Evolutionary conservation across 345 rosid species (phyloP), one percentile per base, ranked within the genome.

Genomic region (Eutrema yunnanense): DNA sequence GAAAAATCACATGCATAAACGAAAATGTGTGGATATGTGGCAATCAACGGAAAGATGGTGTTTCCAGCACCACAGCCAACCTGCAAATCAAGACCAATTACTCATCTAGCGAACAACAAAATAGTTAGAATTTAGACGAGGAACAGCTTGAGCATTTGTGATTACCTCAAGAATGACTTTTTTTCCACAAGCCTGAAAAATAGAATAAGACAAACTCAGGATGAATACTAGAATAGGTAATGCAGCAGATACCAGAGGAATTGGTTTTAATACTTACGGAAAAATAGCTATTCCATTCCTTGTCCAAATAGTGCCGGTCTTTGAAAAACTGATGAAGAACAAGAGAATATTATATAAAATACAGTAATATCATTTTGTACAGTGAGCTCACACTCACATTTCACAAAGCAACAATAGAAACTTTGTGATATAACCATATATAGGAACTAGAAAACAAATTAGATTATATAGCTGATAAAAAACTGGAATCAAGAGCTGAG

Each of bases 21-120:
- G 60, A 86, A 94, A 77, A 86, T 78, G 77, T 89, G 79, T 26
- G 92, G 92, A 71, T 88, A 91, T 14, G 86, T 85, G 46, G 97
- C 82, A 79, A 89, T 68, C 75, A 91, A 80, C 38, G 98, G 98
- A 74, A 85, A 91, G 38, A 84, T 82, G 47, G 97, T 86, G 79
- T 91, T 94, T 76, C 96, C 97, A 82, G 92, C 95, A 68, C 97
- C 98, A 80, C 97, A 91, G 12, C 98, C 97, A 65, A 91, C 85
- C 98, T 94, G 83, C 13, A 74, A 27, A 62, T 48, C 53, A 70
- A 63, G 22, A 81, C 3, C 6, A 71, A 60, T 48, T 65, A 16
- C 10, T 55, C 13, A 73, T 36, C 9, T 10, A 43, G 41, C 50
- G 33, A 58, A 49, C 8, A 42, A 34, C 37, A 33, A 55, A 13